These are phyloP conservation scores for Thoreauomyces humboldtii DNA, from an alignment of 192 early-diverging fungal genomes.

Conservation along the genomic window DNA sequence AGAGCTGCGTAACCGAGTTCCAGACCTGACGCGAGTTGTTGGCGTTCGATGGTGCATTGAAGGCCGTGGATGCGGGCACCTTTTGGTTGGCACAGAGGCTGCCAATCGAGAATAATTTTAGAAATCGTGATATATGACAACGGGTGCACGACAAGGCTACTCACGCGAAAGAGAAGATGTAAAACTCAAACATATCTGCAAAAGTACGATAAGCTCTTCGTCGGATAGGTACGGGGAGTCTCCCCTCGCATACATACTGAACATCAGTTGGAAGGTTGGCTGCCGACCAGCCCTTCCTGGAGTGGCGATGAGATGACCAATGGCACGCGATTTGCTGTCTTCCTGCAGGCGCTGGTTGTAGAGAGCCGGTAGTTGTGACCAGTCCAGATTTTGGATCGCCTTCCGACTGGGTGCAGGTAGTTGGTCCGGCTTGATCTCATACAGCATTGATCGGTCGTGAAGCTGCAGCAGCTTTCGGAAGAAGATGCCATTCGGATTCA, in stretches of 20 bases:
- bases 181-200: slow-evolving; percentile 44
- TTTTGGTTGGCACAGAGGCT: slow-evolving; percentile 11
- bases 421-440: slow-evolving; percentile 25
- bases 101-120: neutral
- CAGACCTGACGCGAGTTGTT: no score
- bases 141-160: neutral
- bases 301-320: slow-evolving; percentile 1
- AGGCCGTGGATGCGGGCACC: neutral
- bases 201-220: neutral
- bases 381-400: slow-evolving; percentile 11
- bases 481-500: slow-evolving; percentile 3
- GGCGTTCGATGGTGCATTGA: neutral
- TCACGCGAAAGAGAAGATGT: slow-evolving; percentile 37
- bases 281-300: slow-evolving; percentile 9
- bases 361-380: slow-evolving; percentile 10
- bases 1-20: no score
- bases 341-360: slow-evolving; percentile 13
- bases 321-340: neutral
- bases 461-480: slow-evolving; percentile 21
- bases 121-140: neutral
- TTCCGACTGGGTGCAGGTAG: slow-evolving; percentile 22
- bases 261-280: slow-evolving; percentile 16
- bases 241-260: slow-evolving; percentile 24
- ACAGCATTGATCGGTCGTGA: slow-evolving; percentile 8
- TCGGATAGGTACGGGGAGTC: no score